Base-by-base conservation (phyloP, 257 asterid species). In the Cordia subcordata region DNA sequence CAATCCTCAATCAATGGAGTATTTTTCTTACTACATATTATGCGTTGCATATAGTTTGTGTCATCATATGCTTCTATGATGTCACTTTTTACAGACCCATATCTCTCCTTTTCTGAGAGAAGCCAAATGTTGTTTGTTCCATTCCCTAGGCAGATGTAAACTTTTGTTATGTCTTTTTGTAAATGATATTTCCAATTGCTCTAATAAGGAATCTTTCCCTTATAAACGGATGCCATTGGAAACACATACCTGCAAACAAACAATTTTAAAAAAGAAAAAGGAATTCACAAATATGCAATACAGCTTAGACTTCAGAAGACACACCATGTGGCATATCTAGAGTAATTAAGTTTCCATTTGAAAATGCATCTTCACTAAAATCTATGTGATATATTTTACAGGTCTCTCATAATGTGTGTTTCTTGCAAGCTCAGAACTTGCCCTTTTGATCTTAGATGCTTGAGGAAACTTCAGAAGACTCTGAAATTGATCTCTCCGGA, bases 371-470 rank as follows among this genome's bases (percentile, higher is more conserved):
- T 42, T 42, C 5, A 11, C 19, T 52, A 18, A 21, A 52, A 52
- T 52, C 32, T 18, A 18, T 11, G 12, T 18, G 16, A 14, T 6
- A 17, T 47, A n/a, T n/a, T n/a, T n/a, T n/a, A n/a, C n/a, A n/a
- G n/a, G n/a, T n/a, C 19, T 52, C 33, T 12, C 56, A 20, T 19
- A 10, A 0, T 19, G 13, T 52, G 33, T 52, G 12, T 11, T 47
- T 52, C 56, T 18, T 52, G 56, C 32, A 18, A 42, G 14, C 47
- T 42, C 47, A 42, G 47, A 3, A 14, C 47, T 42, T 22, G 35
- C 56, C 56, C 56, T 52, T 52, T 52, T 52, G 33, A 20, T 52
- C 56, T 52, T 18, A 52, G 15, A 16, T 52, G 56, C n/a, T 52
- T 18, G n/a, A 14, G 18, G 37, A 52, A 52, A 18, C 32, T 52